phyloP scores from a whole-genome alignment of 345 rosid genomes.

The Acer saccharum region DNA sequence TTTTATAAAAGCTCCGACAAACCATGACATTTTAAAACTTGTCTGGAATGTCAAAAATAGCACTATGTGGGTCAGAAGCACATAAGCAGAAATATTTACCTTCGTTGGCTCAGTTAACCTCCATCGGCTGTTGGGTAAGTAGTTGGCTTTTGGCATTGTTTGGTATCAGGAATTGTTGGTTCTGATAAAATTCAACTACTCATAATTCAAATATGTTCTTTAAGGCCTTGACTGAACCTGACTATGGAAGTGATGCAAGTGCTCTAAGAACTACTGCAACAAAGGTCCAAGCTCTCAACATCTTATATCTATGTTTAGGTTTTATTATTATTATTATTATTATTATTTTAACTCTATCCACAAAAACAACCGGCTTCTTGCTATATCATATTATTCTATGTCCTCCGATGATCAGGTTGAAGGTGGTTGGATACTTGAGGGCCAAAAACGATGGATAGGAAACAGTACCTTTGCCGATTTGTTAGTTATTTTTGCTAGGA shows the following conservation, averaged over 20 bases:
- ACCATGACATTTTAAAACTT: slow-evolving; percentile 16
- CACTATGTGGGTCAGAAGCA: slow-evolving; percentile 87
- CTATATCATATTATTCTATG: slow-evolving; percentile 11
- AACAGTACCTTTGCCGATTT: slow-evolving; percentile 97
- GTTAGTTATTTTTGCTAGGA: slow-evolving; percentile 79
- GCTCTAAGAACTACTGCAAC: slow-evolving; percentile 74
- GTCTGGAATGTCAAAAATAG: slow-evolving; percentile 49
- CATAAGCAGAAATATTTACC: slow-evolving; percentile 87
- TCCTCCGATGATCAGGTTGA: slow-evolving; percentile 50
- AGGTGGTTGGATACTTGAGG: slow-evolving; percentile 91
- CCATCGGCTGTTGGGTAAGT: slow-evolving; percentile 91
- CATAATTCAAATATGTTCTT: slow-evolving; percentile 23
- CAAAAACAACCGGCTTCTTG: slow-evolving; percentile 15
- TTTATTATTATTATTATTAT: not conserved
- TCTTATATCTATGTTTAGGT: not conserved
- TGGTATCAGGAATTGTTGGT: not conserved
- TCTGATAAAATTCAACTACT: slow-evolving; percentile 14
- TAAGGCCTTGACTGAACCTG: slow-evolving; percentile 96
- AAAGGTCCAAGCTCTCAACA: slow-evolving; percentile 53
- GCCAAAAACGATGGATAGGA: slow-evolving; percentile 99
- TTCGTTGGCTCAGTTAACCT: slow-evolving; percentile 70
- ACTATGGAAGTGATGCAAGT: slow-evolving; percentile 97
- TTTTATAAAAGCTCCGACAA: not conserved
- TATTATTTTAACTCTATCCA: not conserved
- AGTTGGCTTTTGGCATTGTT: not conserved